Evolutionary conservation across 148 eudicot species (phyloP).

Genomic region (Pouteria glomerata): DNA sequence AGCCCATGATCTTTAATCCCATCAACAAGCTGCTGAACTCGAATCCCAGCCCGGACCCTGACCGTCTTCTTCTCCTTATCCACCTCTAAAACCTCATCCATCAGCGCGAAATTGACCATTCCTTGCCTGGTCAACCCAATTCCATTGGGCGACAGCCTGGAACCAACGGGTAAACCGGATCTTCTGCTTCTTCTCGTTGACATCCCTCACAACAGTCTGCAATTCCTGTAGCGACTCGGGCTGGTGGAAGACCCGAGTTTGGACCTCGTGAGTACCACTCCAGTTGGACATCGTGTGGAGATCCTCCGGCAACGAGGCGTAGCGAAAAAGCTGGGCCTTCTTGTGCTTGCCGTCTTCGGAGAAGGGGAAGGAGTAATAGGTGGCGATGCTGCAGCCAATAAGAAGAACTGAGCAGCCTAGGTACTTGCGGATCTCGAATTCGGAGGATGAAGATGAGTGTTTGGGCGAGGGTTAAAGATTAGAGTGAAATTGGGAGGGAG

Average conservation of each 20-base stretch:
- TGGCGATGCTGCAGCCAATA: slow-evolving; percentile 56
- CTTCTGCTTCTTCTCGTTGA: slow-evolving; percentile 48
- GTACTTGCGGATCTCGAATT: no score
- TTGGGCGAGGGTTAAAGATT: no score
- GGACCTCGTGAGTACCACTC: slow-evolving; percentile 89
- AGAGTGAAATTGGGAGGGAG: no score
- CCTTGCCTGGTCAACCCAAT: slow-evolving; percentile 85
- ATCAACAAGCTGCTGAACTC: slow-evolving; percentile 94
- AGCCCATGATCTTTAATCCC: slow-evolving; percentile 71
- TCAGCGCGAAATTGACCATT: slow-evolving; percentile 78
- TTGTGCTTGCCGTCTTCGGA: slow-evolving; percentile 58
- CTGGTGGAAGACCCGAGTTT: slow-evolving; percentile 57
- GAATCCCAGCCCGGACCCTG: slow-evolving; percentile 71
- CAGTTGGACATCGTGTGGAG: slow-evolving; percentile 79
- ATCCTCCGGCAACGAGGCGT: slow-evolving; percentile 82
- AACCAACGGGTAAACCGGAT: slow-evolving; percentile 82
- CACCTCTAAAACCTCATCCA: slow-evolving; percentile 89
- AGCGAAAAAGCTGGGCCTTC: slow-evolving; percentile 70
- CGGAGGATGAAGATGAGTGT: no score
- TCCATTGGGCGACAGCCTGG: slow-evolving; percentile 85
- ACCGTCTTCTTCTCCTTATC: slow-evolving; percentile 71
- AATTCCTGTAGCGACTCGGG: slow-evolving; percentile 58
- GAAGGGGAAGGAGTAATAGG: slow-evolving; percentile 92
- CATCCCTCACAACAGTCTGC: slow-evolving; percentile 41
- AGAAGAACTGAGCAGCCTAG: no score